Percentiles rank a stretch among this genome's conserved stretches.
Conservation (phyloP, 768 basidiomycete species). For the Rhodosporidiobolus sp. region DNA sequence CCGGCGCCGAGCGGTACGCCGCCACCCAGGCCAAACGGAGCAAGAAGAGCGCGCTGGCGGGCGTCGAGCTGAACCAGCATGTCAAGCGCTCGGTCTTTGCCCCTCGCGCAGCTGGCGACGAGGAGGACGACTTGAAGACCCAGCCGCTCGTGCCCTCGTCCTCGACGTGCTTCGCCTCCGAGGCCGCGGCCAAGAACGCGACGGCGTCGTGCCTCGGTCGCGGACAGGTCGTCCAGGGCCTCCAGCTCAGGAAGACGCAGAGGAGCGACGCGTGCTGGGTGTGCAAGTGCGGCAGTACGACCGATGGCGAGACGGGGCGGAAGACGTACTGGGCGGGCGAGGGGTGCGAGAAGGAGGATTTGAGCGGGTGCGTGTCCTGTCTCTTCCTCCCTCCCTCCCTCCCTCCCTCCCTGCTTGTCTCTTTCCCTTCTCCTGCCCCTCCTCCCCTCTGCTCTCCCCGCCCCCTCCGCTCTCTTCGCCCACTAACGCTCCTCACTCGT, state of each 20-base stretch:
- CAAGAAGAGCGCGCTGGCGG: not conserved
- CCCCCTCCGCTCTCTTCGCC: not conserved
- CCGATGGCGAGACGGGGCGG: conserved; percentile 18
- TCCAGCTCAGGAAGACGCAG: not conserved
- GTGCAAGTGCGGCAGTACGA: conserved; percentile 28
- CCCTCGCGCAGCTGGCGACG: not conserved
- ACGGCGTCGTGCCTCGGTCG: conserved; percentile 28
- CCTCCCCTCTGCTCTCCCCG: not conserved
- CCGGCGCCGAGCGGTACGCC: not conserved
- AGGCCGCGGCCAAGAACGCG: conserved; percentile 8
- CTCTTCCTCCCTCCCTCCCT: not conserved
- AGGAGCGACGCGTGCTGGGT: conserved; percentile 36
- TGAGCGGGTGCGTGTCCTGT: conserved; percentile 17
- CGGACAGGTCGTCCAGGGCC: conserved; percentile 27
- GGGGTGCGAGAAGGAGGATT: conserved; percentile 41
- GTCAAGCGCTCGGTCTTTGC: conserved; percentile 9
- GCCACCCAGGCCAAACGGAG: not conserved
- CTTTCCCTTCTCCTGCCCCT: not conserved
- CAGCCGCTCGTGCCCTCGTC: conserved; percentile 22
- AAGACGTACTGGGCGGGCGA: conserved; percentile 33
- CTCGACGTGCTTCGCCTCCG: conserved; percentile 22
- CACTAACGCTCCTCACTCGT: not conserved
- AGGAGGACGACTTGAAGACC: not conserved
- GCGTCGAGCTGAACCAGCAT: not conserved
- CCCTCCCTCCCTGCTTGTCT: no score